Conservation (phyloP, 352 stramenopile genomes). For the Stramenopiles sp. region DNA sequence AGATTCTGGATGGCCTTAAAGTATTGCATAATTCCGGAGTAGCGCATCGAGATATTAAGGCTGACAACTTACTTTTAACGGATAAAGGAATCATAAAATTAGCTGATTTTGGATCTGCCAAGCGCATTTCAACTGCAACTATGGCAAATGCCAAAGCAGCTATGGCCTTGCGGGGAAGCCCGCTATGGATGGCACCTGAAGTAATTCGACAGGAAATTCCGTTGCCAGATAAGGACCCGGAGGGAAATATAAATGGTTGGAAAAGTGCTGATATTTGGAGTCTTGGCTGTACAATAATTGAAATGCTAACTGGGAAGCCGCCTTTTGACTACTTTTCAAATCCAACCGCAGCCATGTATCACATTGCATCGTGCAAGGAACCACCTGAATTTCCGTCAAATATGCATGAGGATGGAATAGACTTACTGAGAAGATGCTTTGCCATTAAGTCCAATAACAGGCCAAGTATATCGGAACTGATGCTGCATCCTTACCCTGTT, state of each 20-base stretch:
- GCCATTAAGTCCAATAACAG: not conserved
- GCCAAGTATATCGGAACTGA: not conserved
- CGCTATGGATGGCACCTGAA: constrained; percentile 86
- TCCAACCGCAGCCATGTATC: constrained; percentile 65
- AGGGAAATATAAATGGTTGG: constrained; percentile 33
- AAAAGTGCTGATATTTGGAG: constrained; percentile 70
- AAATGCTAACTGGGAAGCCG: constrained; percentile 59
- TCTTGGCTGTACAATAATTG: constrained; percentile 59
- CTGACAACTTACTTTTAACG: constrained; percentile 50
- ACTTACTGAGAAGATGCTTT: not conserved
- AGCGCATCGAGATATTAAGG: constrained; percentile 62
- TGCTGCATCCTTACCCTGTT: not conserved
- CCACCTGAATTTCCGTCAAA: constrained; percentile 31
- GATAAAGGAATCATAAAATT: not conserved
- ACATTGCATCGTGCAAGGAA: constrained; percentile 44
- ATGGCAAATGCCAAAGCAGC: not conserved
- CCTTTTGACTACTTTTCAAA: constrained; percentile 66
- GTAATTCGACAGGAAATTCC: constrained; percentile 48
- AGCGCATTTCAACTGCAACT: not conserved
- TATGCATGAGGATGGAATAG: not conserved
- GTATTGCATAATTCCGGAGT: constrained; percentile 48
- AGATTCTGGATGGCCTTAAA: constrained; percentile 38
- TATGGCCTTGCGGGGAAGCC: constrained; percentile 34
- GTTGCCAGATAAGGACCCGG: not conserved
- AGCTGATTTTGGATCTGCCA: not conserved